Evolutionary conservation across 176 grass and related monocot species (phyloP).

Genomic region (Triticum timopheevii): DNA sequence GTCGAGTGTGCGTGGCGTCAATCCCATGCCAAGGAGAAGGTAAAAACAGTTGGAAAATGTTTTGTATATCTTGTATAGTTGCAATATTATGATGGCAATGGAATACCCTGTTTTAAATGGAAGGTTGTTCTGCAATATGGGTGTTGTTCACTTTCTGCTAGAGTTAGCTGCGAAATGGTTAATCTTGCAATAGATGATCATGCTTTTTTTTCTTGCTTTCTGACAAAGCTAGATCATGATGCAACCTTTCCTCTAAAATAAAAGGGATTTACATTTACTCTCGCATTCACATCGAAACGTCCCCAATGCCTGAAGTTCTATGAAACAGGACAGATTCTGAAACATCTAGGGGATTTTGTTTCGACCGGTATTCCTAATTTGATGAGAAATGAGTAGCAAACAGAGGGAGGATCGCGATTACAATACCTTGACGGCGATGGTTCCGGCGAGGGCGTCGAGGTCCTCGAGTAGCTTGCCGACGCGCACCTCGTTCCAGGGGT

Average conservation of each 20-base stretch:
- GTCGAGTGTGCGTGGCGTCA: neutral
- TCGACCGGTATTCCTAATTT: neutral
- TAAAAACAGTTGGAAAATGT: neutral
- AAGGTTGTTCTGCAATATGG: neutral
- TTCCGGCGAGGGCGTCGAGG: constrained; percentile 92
- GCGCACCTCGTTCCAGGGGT: constrained; percentile 86
- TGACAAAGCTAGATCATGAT: neutral
- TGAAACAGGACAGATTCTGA: too few species aligned
- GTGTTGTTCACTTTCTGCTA: neutral
- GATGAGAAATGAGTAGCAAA: neutral
- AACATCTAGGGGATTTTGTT: neutral
- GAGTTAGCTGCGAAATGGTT: neutral
- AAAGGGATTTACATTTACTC: neutral
- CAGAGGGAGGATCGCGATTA: neutral
- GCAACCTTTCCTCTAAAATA: neutral
- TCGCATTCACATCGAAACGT: neutral
- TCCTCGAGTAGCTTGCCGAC: constrained; percentile 95
- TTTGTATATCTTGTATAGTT: too few species aligned
- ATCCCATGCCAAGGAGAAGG: neutral
- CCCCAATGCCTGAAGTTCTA: neutral
- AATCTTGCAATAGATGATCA: neutral
- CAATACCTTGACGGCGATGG: constrained; percentile 85
- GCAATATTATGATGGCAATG: too few species aligned
- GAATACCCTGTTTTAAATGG: neutral
- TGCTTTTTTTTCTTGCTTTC: neutral